Conservation (phyloP, 108 stramenopile genomes). For the Cylindrotheca fusiformis region DNA sequence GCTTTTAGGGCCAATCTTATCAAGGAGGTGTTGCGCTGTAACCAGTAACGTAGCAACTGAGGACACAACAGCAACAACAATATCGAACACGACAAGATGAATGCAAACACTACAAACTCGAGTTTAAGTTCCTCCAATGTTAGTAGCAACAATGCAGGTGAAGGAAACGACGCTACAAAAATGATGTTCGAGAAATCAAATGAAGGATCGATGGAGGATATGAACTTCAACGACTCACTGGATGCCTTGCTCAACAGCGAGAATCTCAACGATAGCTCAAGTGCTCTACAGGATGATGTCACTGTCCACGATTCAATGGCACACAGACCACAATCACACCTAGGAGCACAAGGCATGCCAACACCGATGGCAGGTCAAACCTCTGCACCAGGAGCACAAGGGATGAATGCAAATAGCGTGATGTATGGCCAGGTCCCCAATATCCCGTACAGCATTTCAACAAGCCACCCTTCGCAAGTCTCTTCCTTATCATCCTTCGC, state of each 20-base stretch:
- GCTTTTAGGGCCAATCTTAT: too few species aligned
- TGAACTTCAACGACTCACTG: slow-evolving; percentile 30
- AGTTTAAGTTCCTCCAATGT: too few species aligned
- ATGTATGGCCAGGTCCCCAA: not conserved
- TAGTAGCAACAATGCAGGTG: not conserved
- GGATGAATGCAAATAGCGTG: not conserved
- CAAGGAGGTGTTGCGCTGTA: too few species aligned
- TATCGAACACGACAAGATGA: too few species aligned
- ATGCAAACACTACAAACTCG: not conserved
- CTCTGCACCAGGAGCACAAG: not conserved
- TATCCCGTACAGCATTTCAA: not conserved
- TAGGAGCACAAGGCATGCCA: not conserved
- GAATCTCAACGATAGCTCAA: slow-evolving; percentile 3
- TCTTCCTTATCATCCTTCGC: too few species aligned
- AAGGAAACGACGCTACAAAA: not conserved
- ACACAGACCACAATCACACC: not conserved
- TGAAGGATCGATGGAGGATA: slow-evolving; percentile 18
- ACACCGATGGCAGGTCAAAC: not conserved
- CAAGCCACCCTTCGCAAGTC: not conserved
- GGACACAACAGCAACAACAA: too few species aligned
- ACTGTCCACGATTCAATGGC: not conserved
- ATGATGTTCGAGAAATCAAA: not conserved
- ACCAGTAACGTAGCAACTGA: too few species aligned
- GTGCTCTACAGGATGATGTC: not conserved
- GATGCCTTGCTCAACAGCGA: slow-evolving; percentile 31